A percentile compares a stretch with the other conserved stretches of the same genome.
Evolutionary conservation across 768 basidiomycete genomes (phyloP).

Genomic region (Podaxis pistillaris): DNA sequence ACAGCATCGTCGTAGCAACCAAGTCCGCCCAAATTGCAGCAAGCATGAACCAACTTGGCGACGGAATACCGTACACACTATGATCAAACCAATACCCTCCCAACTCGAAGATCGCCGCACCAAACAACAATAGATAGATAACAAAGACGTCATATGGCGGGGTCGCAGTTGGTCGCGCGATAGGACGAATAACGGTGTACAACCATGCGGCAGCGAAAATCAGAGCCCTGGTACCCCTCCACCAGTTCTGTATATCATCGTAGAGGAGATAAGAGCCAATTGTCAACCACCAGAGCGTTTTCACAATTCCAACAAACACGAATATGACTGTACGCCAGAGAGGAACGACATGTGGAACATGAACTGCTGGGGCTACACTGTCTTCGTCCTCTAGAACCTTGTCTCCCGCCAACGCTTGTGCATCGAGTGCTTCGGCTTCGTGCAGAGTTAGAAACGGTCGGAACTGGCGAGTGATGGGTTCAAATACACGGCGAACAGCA

Average conservation of each 20-base stretch:
- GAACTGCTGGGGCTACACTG: slow-evolving; percentile 9
- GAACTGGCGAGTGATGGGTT: slow-evolving; percentile 32
- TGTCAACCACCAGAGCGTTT: slow-evolving; percentile 60
- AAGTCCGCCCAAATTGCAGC: slow-evolving; percentile 41
- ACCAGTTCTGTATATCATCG: slow-evolving; percentile 24
- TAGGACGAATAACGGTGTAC: slow-evolving; percentile 58
- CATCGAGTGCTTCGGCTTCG: slow-evolving; percentile 54
- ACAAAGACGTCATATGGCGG: slow-evolving; percentile 62
- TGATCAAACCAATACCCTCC: slow-evolving; percentile 56
- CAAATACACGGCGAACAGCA: slow-evolving; percentile 23
- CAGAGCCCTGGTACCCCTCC: slow-evolving; percentile 23
- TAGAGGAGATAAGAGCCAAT: slow-evolving; percentile 53
- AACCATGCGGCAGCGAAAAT: slow-evolving; percentile 61
- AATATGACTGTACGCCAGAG: slow-evolving; percentile 51
- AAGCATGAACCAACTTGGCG: slow-evolving; percentile 33
- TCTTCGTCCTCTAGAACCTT: background rate
- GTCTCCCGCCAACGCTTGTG: slow-evolving; percentile 17
- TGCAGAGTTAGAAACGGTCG: slow-evolving; percentile 44
- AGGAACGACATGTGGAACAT: slow-evolving; percentile 31
- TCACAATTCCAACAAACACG: slow-evolving; percentile 50
- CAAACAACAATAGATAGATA: slow-evolving; percentile 51
- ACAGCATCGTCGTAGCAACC: slow-evolving; percentile 36
- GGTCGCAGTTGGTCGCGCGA: slow-evolving; percentile 52
- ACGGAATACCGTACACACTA: slow-evolving; percentile 37
- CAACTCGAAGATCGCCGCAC: slow-evolving; percentile 44